Conservation (phyloP, 192 early-diverging fungal genomes). For the Gryganskiella cystojenkinii region DNA sequence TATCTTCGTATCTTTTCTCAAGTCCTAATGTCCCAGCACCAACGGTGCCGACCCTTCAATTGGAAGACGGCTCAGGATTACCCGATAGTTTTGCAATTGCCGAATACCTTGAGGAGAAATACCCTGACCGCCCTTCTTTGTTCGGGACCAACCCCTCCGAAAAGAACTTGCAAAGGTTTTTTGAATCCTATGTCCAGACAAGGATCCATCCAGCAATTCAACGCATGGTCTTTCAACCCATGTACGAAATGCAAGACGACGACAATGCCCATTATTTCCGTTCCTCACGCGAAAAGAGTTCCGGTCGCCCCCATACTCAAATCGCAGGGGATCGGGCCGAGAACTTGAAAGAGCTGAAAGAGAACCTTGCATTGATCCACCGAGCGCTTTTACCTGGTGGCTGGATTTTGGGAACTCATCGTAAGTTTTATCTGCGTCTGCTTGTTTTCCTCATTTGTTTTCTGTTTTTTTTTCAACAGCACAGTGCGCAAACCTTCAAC, state of each 20-base stretch:
- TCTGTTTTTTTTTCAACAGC: background rate
- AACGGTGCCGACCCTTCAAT: slow-evolving; percentile 55
- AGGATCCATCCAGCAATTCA: slow-evolving; percentile 38
- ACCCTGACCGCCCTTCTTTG: slow-evolving; percentile 59
- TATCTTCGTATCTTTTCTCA: background rate
- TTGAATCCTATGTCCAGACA: slow-evolving; percentile 47
- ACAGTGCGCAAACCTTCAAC: too few relatives aligned
- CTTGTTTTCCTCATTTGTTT: background rate
- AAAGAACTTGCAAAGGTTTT: slow-evolving; percentile 55
- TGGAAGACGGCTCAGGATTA: slow-evolving; percentile 40
- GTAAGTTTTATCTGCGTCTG: slow-evolving; percentile 23
- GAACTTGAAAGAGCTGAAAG: slow-evolving; percentile 27
- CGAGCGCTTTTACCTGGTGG: slow-evolving; percentile 25
- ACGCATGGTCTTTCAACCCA: slow-evolving; percentile 37
- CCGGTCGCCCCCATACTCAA: slow-evolving; percentile 30
- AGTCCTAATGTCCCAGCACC: slow-evolving; percentile 20
- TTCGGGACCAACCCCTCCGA: slow-evolving; percentile 45
- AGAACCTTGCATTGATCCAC: slow-evolving; percentile 29
- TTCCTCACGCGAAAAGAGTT: slow-evolving; percentile 50
- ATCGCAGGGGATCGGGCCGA: slow-evolving; percentile 38
- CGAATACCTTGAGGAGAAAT: slow-evolving; percentile 65
- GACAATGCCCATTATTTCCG: slow-evolving; percentile 49
- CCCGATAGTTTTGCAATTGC: slow-evolving; percentile 67
- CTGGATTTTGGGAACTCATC: slow-evolving; percentile 52
- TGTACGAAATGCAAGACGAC: slow-evolving; percentile 33